Conservation (phyloP, 1,284 basidiomycete species). For the Heterobasidion occidentale region DNA sequence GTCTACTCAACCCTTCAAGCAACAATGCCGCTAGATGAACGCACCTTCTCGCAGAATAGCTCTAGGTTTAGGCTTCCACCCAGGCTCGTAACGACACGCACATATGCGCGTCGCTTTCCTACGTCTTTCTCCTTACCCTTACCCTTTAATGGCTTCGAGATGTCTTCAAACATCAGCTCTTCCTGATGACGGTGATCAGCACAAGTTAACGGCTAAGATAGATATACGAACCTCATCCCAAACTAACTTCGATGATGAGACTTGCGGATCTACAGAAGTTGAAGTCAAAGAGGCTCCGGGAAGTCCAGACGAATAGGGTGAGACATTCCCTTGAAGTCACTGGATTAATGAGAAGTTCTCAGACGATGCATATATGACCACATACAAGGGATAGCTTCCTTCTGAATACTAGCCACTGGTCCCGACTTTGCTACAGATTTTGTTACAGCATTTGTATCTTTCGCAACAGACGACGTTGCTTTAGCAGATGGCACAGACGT, state of each 20-base stretch:
- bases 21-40: background rate
- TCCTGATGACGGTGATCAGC: slow-evolving; percentile 36
- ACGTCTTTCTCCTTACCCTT: slow-evolving; percentile 90
- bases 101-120: slow-evolving; percentile 83
- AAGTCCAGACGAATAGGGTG: slow-evolving; percentile 85
- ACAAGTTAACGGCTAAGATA: background rate
- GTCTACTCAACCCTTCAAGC: background rate
- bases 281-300: slow-evolving; percentile 92
- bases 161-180: slow-evolving; percentile 89
- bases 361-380: background rate
- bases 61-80: slow-evolving; percentile 88
- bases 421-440: slow-evolving; percentile 23
- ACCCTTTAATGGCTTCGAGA: slow-evolving; percentile 67
- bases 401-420: slow-evolving; percentile 31
- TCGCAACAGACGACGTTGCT: slow-evolving; percentile 19
- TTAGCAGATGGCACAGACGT: slow-evolving; percentile 37
- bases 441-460: slow-evolving; percentile 24
- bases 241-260: slow-evolving; percentile 70
- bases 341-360: background rate
- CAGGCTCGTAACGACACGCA: slow-evolving; percentile 84
- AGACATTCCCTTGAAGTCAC: slow-evolving; percentile 68
- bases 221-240: slow-evolving; percentile 71
- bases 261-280: slow-evolving; percentile 81
- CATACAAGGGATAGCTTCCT: slow-evolving; percentile 61
- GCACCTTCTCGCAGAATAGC: slow-evolving; percentile 83